phyloP scores from a whole-genome alignment of 768 basidiomycete genomes.

The Lentinula lateritia region DNA sequence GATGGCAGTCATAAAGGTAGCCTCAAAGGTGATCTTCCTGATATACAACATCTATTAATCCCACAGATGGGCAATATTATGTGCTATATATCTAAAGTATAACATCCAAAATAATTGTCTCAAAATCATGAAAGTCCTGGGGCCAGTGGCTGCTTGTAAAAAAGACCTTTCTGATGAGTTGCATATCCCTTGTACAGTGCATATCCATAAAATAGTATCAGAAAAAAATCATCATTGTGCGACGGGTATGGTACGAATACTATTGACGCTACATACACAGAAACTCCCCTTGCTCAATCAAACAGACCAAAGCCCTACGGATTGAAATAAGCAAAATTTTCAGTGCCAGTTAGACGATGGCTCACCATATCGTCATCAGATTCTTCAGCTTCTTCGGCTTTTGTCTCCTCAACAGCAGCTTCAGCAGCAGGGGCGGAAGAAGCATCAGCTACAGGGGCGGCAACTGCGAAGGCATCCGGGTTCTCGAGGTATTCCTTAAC shows the following conservation, averaged over 20 bases:
- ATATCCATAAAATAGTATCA: too few relatives aligned
- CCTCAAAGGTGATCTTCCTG: too few relatives aligned
- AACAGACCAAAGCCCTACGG: slow-evolving; percentile 89
- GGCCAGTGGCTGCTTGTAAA: too few relatives aligned
- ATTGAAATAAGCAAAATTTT: not conserved
- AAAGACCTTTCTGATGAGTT: too few relatives aligned
- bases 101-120: too few relatives aligned
- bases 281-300: slow-evolving; percentile 43
- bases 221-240: too few relatives aligned
- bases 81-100: too few relatives aligned
- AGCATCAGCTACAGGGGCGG: slow-evolving; percentile 57
- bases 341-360: slow-evolving; percentile 3
- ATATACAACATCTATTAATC: too few relatives aligned
- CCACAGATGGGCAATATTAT: too few relatives aligned
- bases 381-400: slow-evolving; percentile 80
- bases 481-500: slow-evolving; percentile 96
- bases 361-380: slow-evolving; percentile 88
- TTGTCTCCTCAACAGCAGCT: slow-evolving; percentile 59
- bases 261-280: slow-evolving; percentile 8
- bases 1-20: too few relatives aligned
- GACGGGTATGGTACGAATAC: not conserved
- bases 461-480: slow-evolving; percentile 94
- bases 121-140: too few relatives aligned
- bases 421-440: slow-evolving; percentile 52
- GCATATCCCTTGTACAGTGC: too few relatives aligned